Percentiles rank a stretch among this genome's conserved stretches.
Conservation (phyloP, 441 rosid species). For the Adansonia grandidieri region DNA sequence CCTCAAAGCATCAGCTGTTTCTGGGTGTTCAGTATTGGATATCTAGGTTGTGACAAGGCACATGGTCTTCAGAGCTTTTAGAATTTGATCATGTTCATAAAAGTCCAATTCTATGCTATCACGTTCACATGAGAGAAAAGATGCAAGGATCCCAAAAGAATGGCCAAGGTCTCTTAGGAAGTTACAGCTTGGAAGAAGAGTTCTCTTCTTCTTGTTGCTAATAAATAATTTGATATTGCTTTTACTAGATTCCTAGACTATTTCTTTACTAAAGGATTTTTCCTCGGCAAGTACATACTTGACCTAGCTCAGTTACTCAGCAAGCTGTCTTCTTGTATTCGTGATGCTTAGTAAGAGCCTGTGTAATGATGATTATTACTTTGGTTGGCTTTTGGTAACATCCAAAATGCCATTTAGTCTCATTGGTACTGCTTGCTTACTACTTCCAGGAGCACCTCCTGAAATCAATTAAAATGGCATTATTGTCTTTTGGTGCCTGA, state of each 20-base stretch:
- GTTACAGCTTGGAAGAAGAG: neutral
- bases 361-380: neutral
- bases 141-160: neutral
- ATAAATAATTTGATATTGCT: neutral
- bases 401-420: constrained; percentile 12
- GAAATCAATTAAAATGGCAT: neutral
- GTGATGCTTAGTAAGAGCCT: neutral
- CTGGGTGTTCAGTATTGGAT: neutral
- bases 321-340: neutral
- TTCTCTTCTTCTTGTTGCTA: neutral
- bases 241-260: neutral
- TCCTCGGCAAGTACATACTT: neutral
- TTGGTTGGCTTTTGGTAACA: neutral
- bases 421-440: constrained; percentile 1
- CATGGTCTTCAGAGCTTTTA: neutral
- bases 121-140: neutral
- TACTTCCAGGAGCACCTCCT: neutral
- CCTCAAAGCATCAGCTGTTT: neutral
- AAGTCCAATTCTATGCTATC: neutral
- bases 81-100: neutral
- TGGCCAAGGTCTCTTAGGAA: neutral
- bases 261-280: neutral
- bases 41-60: neutral
- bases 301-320: neutral
- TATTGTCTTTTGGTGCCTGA: constrained; percentile 5